phyloP scores from a whole-genome alignment of 164 flowering plant genomes.

The Magnolia officinalis region DNA sequence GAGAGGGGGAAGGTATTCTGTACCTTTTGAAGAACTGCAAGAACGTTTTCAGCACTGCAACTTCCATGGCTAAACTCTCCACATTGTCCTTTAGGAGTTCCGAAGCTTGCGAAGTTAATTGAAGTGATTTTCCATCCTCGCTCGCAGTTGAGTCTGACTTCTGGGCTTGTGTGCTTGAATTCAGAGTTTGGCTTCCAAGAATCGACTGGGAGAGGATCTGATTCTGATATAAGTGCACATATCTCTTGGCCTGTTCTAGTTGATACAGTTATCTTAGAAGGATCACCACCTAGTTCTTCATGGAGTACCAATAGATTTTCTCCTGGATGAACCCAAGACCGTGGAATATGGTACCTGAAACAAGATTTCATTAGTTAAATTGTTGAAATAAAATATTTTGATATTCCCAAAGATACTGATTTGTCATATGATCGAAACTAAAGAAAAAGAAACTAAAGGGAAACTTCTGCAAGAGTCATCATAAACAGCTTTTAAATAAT shows the following conservation, averaged over 20 bases:
- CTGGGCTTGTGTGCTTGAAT: constrained; percentile 24
- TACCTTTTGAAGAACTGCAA: constrained; percentile 38
- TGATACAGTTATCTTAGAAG: constrained; percentile 41
- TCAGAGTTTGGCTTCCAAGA: constrained; percentile 32
- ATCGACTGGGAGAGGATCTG: constrained; percentile 45
- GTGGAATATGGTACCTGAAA: constrained; percentile 64
- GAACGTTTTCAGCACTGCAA: constrained; percentile 35
- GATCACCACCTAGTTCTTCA: constrained; percentile 69
- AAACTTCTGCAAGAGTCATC: no score
- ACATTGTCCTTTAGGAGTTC: constrained; percentile 53
- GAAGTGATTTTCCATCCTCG: constrained; percentile 42
- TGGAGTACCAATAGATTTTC: constrained; percentile 51
- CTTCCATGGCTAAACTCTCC: constrained; percentile 38
- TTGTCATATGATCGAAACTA: no score
- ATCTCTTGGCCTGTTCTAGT: constrained; percentile 36
- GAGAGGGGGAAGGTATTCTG: constrained; percentile 4
- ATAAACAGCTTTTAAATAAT: no score
- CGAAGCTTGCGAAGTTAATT: constrained; percentile 56
- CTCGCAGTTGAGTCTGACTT: constrained; percentile 43
- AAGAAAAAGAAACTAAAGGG: no score
- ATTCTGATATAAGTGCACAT: constrained; percentile 45
- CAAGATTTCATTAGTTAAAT: not conserved
- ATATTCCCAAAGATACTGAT: no score
- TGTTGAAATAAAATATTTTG: not conserved
- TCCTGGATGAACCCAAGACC: constrained; percentile 54